phyloP scores from a whole-genome alignment of 2,329 filamentous ascomycete genomes.

The Raffaelea albimanens region DNA sequence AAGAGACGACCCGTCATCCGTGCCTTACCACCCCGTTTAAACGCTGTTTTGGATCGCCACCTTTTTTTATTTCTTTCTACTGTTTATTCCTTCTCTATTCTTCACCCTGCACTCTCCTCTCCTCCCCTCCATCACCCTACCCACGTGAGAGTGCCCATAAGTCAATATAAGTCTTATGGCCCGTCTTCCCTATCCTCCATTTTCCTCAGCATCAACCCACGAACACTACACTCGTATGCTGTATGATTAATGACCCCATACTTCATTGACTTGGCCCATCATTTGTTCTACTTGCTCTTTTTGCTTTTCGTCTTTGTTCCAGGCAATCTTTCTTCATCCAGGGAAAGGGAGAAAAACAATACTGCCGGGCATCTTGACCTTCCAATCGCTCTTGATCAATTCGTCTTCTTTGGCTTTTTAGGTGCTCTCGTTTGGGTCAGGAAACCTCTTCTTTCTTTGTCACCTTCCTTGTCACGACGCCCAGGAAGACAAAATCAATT shows the following conservation, averaged over 20 bases:
- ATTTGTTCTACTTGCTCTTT: background rate
- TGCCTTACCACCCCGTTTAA: slow-evolving; percentile 7
- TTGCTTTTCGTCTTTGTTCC: background rate
- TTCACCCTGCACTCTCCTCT: background rate
- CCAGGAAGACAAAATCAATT: no score
- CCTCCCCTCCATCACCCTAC: slow-evolving; percentile 4
- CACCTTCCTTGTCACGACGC: no score
- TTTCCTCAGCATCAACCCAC: slow-evolving; percentile 30
- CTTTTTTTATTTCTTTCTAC: background rate
- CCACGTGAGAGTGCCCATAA: background rate
- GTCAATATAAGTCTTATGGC: slow-evolving; percentile 2
- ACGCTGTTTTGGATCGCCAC: slow-evolving; percentile 13
- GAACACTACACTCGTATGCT: slow-evolving; percentile 35
- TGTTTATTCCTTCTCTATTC: background rate
- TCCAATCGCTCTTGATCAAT: no score
- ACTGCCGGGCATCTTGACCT: no score
- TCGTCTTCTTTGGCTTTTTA: no score
- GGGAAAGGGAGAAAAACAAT: no score
- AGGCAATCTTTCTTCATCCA: slow-evolving; percentile 1
- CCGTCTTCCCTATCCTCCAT: slow-evolving; percentile 30
- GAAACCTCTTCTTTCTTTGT: no score
- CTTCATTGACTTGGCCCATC: slow-evolving; percentile 33
- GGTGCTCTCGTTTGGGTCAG: no score
- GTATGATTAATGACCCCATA: slow-evolving; percentile 36
- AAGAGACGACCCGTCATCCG: slow-evolving; percentile 13